A percentile compares a stretch with the other conserved stretches of the same genome.
phyloP scores from a whole-genome alignment of 1,284 basidiomycete species.

The Rhizopogon parksii region DNA sequence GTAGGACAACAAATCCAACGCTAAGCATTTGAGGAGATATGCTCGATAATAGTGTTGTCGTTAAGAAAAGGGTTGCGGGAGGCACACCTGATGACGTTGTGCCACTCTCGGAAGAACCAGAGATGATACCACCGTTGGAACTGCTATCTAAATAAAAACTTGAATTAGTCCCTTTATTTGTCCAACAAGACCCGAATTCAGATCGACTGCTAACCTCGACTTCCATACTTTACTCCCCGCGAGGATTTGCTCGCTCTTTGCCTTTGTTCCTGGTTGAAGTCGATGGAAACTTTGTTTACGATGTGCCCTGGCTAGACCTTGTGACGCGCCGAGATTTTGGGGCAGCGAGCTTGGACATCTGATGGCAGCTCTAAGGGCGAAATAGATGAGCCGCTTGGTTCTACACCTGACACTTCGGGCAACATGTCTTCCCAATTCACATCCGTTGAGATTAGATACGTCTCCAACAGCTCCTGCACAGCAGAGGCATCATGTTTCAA shows the following conservation, averaged over 20 bases:
- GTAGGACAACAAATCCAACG: too few species aligned
- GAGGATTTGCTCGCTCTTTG: slow-evolving; percentile 12
- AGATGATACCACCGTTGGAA: neutral
- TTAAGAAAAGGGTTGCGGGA: neutral
- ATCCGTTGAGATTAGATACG: slow-evolving; percentile 43
- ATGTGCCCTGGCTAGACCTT: too few species aligned
- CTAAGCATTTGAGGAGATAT: neutral
- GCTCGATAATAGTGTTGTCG: neutral
- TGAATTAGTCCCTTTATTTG: neutral
- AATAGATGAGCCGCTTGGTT: too few species aligned
- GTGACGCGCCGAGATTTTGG: neutral
- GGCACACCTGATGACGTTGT: neutral
- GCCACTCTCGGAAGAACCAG: neutral
- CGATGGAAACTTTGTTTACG: neutral
- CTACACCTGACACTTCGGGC: neutral
- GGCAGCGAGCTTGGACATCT: too few species aligned
- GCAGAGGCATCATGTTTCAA: slow-evolving; percentile 84
- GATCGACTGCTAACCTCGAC: slow-evolving; percentile 8
- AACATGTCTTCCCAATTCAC: slow-evolving; percentile 1
- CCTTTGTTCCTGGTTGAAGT: slow-evolving; percentile 22
- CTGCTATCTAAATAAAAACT: neutral
- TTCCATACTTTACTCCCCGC: slow-evolving; percentile 2
- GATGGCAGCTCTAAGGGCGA: neutral
- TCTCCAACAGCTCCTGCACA: slow-evolving; percentile 74
- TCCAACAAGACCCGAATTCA: neutral